Conservation (phyloP, 805 yeast genomes). For the Yarrowia hollandica region DNA sequence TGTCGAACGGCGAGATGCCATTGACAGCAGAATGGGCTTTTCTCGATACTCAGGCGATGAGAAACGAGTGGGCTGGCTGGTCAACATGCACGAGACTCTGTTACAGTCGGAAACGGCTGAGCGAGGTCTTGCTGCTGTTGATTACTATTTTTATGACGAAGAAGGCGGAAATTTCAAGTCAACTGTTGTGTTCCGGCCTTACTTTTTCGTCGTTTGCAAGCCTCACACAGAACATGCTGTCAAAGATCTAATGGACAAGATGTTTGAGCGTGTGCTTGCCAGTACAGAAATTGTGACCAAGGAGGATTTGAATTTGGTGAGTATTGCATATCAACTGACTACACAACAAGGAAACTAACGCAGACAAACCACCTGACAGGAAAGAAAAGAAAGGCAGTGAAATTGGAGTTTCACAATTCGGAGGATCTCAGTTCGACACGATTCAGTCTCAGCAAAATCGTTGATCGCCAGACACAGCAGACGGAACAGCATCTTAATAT, state of each 20-base stretch:
- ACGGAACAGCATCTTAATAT: slow-evolving; percentile 24
- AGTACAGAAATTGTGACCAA: slow-evolving; percentile 55
- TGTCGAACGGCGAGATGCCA: slow-evolving; percentile 47
- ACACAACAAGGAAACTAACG: slow-evolving; percentile 33
- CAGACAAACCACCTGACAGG: slow-evolving; percentile 88
- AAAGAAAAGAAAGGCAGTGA: slow-evolving; percentile 59
- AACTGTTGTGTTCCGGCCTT: slow-evolving; percentile 81
- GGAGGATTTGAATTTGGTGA: slow-evolving; percentile 62
- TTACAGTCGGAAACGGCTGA: slow-evolving; percentile 57
- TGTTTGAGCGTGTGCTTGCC: slow-evolving; percentile 65
- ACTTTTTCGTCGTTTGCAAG: slow-evolving; percentile 70
- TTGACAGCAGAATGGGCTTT: slow-evolving; percentile 88
- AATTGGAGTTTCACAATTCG: slow-evolving; percentile 71
- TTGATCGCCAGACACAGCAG: slow-evolving; percentile 8
- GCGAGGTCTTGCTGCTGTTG: slow-evolving; percentile 85
- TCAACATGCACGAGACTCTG: slow-evolving; percentile 72
- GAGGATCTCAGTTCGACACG: slow-evolving; percentile 51
- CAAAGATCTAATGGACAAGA: slow-evolving; percentile 76
- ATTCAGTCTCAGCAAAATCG: slow-evolving; percentile 10
- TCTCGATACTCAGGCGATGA: slow-evolving; percentile 71
- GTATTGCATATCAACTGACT: neutral
- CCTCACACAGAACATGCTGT: slow-evolving; percentile 67
- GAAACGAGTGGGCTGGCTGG: slow-evolving; percentile 79
- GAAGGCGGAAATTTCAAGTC: slow-evolving; percentile 96
- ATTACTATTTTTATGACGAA: slow-evolving; percentile 89